Evolutionary conservation across 345 rosid genomes (phyloP).

Genomic region (Pistacia atlantica): DNA sequence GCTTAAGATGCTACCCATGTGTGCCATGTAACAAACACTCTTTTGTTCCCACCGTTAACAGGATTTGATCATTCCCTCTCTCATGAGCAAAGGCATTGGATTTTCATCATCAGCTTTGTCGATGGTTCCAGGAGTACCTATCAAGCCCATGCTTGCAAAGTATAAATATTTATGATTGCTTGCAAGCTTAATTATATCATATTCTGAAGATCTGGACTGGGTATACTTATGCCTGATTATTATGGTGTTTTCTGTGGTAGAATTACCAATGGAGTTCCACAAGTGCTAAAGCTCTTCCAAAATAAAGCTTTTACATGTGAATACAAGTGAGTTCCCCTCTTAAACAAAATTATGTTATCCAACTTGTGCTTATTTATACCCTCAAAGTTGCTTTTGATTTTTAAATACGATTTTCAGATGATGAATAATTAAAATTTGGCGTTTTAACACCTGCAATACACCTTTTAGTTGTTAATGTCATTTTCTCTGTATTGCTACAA

Average conservation of each 20-base stretch:
- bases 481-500: background rate
- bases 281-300: conserved; percentile 59
- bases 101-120: conserved; percentile 77
- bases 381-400: conserved; percentile 1
- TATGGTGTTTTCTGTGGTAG: conserved; percentile 36
- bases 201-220: background rate
- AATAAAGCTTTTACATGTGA: conserved; percentile 82
- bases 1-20: background rate
- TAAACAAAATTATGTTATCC: conserved; percentile 11
- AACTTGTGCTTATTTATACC: background rate
- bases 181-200: background rate
- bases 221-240: conserved; percentile 21
- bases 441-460: background rate
- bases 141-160: conserved; percentile 97
- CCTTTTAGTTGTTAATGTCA: background rate
- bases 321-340: conserved; percentile 64
- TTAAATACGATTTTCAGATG: background rate
- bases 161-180: conserved; percentile 28
- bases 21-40: conserved; percentile 6
- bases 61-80: conserved; percentile 75
- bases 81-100: conserved; percentile 61
- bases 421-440: background rate
- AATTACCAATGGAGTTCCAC: conserved; percentile 72
- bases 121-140: conserved; percentile 82
- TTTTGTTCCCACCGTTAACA: conserved; percentile 31